These are phyloP conservation scores for Purpureocillium lavendulum DNA, from an alignment of 2,329 filamentous ascomycete genomes.

Conservation along the genomic window DNA sequence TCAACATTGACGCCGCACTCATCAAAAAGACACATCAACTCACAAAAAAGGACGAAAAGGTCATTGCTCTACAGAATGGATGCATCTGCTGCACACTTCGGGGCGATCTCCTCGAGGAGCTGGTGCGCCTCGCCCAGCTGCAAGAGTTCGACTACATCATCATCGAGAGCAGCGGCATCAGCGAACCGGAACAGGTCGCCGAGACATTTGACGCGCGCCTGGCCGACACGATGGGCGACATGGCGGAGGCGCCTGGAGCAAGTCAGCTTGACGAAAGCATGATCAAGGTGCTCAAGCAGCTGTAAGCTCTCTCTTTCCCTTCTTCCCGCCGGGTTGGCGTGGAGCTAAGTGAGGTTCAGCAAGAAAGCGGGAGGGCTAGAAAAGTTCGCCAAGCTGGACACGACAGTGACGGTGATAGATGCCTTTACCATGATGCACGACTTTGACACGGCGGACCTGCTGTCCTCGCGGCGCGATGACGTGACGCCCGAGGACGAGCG, in stretches of 20 bases:
- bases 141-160: constrained; percentile 62
- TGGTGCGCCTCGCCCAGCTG: constrained; percentile 53
- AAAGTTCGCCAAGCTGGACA: constrained; percentile 58
- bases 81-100: constrained; percentile 72
- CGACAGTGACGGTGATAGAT: constrained; percentile 65
- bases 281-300: constrained; percentile 23
- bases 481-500: constrained; percentile 60
- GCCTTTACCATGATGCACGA: constrained; percentile 65
- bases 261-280: constrained; percentile 25
- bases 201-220: constrained; percentile 60
- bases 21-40: constrained; percentile 48
- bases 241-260: constrained; percentile 20
- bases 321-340: not conserved
- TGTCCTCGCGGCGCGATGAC: constrained; percentile 55
- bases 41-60: constrained; percentile 52
- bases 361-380: constrained; percentile 55
- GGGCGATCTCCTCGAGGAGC: constrained; percentile 61
- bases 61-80: constrained; percentile 62
- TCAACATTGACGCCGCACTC: constrained; percentile 58
- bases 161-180: constrained; percentile 65
- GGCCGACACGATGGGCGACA: constrained; percentile 34
- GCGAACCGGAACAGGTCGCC: constrained; percentile 65
- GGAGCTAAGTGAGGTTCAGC: constrained; percentile 10
- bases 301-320: constrained; percentile 17
- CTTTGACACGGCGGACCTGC: constrained; percentile 61